Evolutionary conservation across 441 rosid species (phyloP).

Genomic region (Heliophila coronopifolia): DNA sequence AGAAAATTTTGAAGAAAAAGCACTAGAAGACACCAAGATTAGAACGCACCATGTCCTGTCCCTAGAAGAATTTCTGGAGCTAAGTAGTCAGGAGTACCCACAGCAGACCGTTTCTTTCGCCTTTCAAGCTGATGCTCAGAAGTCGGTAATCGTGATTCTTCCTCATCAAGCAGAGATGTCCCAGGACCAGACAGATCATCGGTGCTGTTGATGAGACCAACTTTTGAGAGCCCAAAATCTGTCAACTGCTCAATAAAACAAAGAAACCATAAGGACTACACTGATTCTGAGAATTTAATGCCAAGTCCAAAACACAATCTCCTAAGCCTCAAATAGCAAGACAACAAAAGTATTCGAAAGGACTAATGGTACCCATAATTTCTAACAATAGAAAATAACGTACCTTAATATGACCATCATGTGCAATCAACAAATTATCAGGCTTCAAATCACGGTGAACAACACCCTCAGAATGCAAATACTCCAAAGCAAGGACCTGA

Average conservation of each 20-base stretch:
- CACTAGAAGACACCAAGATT: slow-evolving; percentile 20
- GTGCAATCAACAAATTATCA: slow-evolving; percentile 96
- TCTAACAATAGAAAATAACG: slow-evolving; percentile 10
- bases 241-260: slow-evolving; percentile 66
- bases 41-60: slow-evolving; percentile 92
- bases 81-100: slow-evolving; percentile 99
- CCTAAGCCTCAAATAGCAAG: slow-evolving; percentile 12
- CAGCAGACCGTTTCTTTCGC: slow-evolving; percentile 96
- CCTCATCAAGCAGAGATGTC: slow-evolving; percentile 80
- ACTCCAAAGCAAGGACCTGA: slow-evolving; percentile 98
- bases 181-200: slow-evolving; percentile 95
- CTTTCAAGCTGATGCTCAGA: slow-evolving; percentile 70
- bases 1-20: no score
- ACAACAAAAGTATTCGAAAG: not conserved
- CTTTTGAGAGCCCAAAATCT: slow-evolving; percentile 97
- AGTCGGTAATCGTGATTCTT: slow-evolving; percentile 53
- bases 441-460: slow-evolving; percentile 99
- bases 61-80: slow-evolving; percentile 99
- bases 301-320: slow-evolving; percentile 4
- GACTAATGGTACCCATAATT: not conserved
- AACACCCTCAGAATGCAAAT: slow-evolving; percentile 82
- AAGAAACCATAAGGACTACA: slow-evolving; percentile 17
- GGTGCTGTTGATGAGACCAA: slow-evolving; percentile 98
- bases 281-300: not conserved
- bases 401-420: slow-evolving; percentile 99